Conservation (phyloP, 352 stramenopile genomes). For the Pilasporangium apinafurcum region DNA sequence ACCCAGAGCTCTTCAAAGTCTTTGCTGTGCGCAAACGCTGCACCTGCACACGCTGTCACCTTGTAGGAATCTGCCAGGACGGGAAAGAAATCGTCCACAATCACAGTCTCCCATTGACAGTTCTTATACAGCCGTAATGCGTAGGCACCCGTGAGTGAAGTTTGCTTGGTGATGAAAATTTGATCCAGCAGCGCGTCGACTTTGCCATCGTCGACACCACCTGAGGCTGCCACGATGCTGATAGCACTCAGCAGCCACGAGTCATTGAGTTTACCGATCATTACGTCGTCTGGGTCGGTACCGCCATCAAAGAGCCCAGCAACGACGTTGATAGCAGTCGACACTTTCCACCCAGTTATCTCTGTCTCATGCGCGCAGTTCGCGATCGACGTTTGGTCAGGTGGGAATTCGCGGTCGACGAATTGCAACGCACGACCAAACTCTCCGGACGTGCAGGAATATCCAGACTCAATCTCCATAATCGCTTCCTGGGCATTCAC, state of each 20-base stretch:
- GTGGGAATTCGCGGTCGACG: slow-evolving; percentile 87
- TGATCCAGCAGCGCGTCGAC: slow-evolving; percentile 85
- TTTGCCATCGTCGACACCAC: slow-evolving; percentile 82
- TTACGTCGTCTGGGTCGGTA: slow-evolving; percentile 89
- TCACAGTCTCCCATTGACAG: slow-evolving; percentile 89
- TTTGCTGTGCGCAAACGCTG: slow-evolving; percentile 82
- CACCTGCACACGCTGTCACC: slow-evolving; percentile 53
- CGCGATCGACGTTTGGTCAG: slow-evolving; percentile 61
- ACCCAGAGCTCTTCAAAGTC: slow-evolving; percentile 92
- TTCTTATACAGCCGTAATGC: slow-evolving; percentile 90
- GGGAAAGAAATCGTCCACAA: slow-evolving; percentile 91
- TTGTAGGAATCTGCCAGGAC: slow-evolving; percentile 51
- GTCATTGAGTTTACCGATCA: slow-evolving; percentile 76
- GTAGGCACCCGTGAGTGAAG: slow-evolving; percentile 89
- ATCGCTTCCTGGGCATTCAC: slow-evolving; percentile 79
- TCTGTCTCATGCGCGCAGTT: slow-evolving; percentile 47
- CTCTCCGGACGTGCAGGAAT: slow-evolving; percentile 67
- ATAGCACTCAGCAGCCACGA: slow-evolving; percentile 89
- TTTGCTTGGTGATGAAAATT: slow-evolving; percentile 88
- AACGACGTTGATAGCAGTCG: slow-evolving; percentile 82
- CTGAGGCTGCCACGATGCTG: slow-evolving; percentile 87
- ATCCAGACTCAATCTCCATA: slow-evolving; percentile 82
- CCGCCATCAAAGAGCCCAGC: slow-evolving; percentile 88
- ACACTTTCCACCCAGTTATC: slow-evolving; percentile 74
- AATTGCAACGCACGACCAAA: slow-evolving; percentile 82